phyloP scores from a whole-genome alignment of 1,284 basidiomycete genomes.

The Athelia sp. region DNA sequence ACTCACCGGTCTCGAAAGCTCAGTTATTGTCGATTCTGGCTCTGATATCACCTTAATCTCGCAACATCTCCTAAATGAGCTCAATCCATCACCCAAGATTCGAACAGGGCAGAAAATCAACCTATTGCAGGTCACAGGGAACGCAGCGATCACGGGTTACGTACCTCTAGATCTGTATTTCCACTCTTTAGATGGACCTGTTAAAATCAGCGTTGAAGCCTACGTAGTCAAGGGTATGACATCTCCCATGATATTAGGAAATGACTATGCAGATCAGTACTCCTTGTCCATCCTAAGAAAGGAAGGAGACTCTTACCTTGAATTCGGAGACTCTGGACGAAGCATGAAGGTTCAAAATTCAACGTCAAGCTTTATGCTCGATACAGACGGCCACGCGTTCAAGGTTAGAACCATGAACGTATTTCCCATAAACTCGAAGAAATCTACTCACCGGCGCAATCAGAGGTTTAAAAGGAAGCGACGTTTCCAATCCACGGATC shows the following conservation, averaged over 20 bases:
- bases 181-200: neutral
- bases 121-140: neutral
- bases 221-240: constrained; percentile 2
- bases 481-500: neutral
- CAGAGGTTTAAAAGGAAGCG: neutral
- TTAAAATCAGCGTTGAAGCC: neutral
- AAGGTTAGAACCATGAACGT: constrained; percentile 5
- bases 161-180: neutral
- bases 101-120: neutral
- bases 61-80: constrained; percentile 9
- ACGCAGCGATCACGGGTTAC: neutral
- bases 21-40: constrained; percentile 12
- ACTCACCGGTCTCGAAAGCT: neutral
- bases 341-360: constrained; percentile 7
- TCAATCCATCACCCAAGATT: neutral
- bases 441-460: neutral
- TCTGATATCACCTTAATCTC: constrained; percentile 13
- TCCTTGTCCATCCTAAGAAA: constrained; percentile 20
- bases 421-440: neutral
- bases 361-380: neutral
- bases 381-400: constrained; percentile 10
- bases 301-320: constrained; percentile 14
- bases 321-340: constrained; percentile 19
- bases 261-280: constrained; percentile 19
- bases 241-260: neutral